phyloP scores from a whole-genome alignment of 805 yeast genomes.

The Ogataea philodendri region DNA sequence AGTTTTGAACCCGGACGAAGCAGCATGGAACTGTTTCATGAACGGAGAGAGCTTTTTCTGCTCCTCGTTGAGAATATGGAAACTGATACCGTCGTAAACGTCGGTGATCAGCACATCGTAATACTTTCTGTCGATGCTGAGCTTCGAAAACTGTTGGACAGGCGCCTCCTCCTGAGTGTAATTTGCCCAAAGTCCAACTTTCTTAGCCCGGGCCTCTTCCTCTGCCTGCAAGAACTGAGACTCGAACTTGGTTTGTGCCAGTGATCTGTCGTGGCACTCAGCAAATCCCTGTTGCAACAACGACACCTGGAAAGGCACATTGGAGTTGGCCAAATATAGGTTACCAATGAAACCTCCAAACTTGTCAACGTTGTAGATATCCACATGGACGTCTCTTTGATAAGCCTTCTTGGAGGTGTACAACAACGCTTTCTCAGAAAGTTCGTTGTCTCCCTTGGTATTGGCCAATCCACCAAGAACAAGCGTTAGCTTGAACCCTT shows the following conservation, averaged over 20 bases:
- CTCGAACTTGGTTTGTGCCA: conserved; percentile 53
- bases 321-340: conserved; percentile 50
- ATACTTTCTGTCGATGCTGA: conserved; percentile 38
- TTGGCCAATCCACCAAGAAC: conserved; percentile 72
- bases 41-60: conserved; percentile 41
- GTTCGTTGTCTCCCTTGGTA: conserved; percentile 35
- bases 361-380: conserved; percentile 67
- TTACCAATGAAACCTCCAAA: conserved; percentile 81
- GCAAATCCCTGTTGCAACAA: conserved; percentile 64
- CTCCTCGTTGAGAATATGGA: conserved; percentile 42
- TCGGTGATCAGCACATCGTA: conserved; percentile 56
- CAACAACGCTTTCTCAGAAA: conserved; percentile 50
- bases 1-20: conserved; percentile 34
- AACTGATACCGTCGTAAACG: conserved; percentile 40
- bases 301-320: conserved; percentile 54
- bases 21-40: conserved; percentile 46
- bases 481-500: conserved; percentile 63
- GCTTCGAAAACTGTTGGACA: conserved; percentile 17
- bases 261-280: conserved; percentile 62
- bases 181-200: conserved; percentile 66
- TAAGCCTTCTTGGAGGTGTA: conserved; percentile 52
- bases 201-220: conserved; percentile 51
- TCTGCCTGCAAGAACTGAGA: conserved; percentile 60
- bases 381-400: conserved; percentile 74
- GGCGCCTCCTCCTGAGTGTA: conserved; percentile 46